Conservation (phyloP, 805 yeast genomes). For the Pachysolen tannophilus region DNA sequence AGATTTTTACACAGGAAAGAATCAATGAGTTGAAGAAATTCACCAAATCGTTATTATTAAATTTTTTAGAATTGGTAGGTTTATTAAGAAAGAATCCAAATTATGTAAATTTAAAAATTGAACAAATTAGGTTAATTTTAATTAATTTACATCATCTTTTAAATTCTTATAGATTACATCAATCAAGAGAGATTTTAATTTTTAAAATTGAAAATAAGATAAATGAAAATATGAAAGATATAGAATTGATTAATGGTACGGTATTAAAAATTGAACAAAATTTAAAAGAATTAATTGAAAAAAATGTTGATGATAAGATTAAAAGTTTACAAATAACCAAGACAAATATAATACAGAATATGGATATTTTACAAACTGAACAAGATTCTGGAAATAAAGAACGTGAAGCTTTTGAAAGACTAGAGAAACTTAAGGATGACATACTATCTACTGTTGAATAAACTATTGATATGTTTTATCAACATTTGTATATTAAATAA, state of each 20-base stretch:
- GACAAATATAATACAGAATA: too few relatives aligned
- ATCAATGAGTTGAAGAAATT: slow-evolving; percentile 73
- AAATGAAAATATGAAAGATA: slow-evolving; percentile 23
- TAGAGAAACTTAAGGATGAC: too few relatives aligned
- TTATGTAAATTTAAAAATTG: slow-evolving; percentile 51
- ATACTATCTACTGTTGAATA: too few relatives aligned
- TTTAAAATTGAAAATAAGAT: slow-evolving; percentile 60
- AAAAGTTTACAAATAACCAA: too few relatives aligned
- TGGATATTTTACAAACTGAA: too few relatives aligned
- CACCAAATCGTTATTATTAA: slow-evolving; percentile 68
- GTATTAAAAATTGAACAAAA: slow-evolving; percentile 4
- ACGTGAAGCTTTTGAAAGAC: too few relatives aligned
- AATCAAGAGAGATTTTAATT: slow-evolving; percentile 82
- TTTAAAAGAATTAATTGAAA: slow-evolving; percentile 2
- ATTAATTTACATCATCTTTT: slow-evolving; percentile 88
- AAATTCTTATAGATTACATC: slow-evolving; percentile 93
- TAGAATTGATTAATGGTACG: slow-evolving; percentile 3
- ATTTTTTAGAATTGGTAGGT: slow-evolving; percentile 78
- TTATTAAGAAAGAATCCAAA: slow-evolving; percentile 68
- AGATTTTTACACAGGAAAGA: slow-evolving; percentile 37
- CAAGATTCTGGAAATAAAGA: too few relatives aligned
- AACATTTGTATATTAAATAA: too few relatives aligned
- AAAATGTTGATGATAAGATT: neutral
- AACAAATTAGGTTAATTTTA: slow-evolving; percentile 69
- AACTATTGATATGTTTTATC: too few relatives aligned